These are phyloP conservation scores for Ophiostoma quercus DNA, from an alignment of 2,329 filamentous ascomycete genomes.

Conservation along the genomic window DNA sequence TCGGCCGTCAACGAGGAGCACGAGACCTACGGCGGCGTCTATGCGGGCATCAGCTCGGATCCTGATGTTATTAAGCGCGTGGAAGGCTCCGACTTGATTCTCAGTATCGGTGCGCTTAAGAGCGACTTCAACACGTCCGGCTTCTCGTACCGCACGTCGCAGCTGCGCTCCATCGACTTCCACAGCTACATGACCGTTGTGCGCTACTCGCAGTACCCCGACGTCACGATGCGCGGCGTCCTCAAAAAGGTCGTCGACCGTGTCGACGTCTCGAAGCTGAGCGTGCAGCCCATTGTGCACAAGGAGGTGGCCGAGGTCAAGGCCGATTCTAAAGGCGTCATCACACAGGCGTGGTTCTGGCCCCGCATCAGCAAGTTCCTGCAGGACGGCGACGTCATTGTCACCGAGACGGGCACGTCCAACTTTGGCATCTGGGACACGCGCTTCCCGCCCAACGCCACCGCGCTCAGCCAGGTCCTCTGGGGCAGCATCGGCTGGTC, in stretches of 20 bases:
- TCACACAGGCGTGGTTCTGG: conserved; percentile 29
- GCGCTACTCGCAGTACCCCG: conserved; percentile 72
- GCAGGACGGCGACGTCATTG: conserved; percentile 63
- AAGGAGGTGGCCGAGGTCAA: conserved; percentile 42
- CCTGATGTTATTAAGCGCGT: conserved; percentile 58
- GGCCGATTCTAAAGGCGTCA: conserved; percentile 23
- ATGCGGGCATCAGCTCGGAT: conserved; percentile 71
- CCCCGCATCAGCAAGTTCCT: conserved; percentile 28
- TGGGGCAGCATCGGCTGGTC: conserved; percentile 63
- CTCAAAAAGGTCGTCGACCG: conserved; percentile 63
- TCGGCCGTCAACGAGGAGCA: conserved; percentile 72
- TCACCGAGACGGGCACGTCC: conserved; percentile 82
- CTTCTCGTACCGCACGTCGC: conserved; percentile 72
- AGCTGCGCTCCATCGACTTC: conserved; percentile 75
- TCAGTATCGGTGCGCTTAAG: conserved; percentile 62
- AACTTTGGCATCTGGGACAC: conserved; percentile 89
- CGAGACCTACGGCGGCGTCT: conserved; percentile 75
- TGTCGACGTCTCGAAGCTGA: conserved; percentile 54
- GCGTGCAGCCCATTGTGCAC: conserved; percentile 47
- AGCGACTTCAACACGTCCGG: conserved; percentile 79
- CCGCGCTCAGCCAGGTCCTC: conserved; percentile 41
- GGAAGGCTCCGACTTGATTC: conserved; percentile 64
- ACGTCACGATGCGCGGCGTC: conserved; percentile 71
- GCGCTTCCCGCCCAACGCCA: conserved; percentile 70
- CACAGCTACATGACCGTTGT: conserved; percentile 70